Base-by-base conservation (phyloP, 1,284 basidiomycete genomes). In the Heterobasidion occidentale region DNA sequence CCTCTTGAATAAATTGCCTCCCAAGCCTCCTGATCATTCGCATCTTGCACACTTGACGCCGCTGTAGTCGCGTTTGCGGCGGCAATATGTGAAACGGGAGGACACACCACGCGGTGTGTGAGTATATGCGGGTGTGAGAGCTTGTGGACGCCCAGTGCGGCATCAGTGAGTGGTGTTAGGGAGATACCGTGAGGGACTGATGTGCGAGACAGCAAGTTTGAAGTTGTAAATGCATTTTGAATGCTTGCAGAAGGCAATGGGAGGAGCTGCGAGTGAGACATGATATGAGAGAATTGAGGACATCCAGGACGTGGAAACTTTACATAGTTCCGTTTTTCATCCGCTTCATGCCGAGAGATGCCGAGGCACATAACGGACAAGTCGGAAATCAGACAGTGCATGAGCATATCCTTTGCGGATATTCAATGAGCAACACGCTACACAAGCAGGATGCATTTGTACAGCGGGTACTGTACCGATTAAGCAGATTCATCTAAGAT, bases 1-100 rank as follows among this genome's bases (percentile, higher is more conserved):
- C 83, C 83, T 54, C 76, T 66, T 0, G 80, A 77, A 61, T 82
- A 88, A 20, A 77, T 65, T 0, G 84, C 83, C 63, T 84, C 79
- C 82, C 83, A 86, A 14, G 82, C 70, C 19, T 56, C 74, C n/a
- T 54, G 74, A 1, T 74, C 53, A 69, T 50, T 68, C 52, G 36
- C 68, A 56, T 49, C 63, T 38, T 12, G 52, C 35, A 56, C 55
- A 19, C 20, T 19, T 49, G 15, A 27, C 17, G 8, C 2, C 11
- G 17, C 4, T 11, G 14, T 12, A 15, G 20, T 36, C 15, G 50
- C 15, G 7, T 5, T 20, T 19, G 20, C 33, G 15, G 33, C 19
- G 17, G 9, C n/a, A 20, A 36, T 50, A 27, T 27, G 27, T n/a
- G 62, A 59, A 3, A 62, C 34, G 0, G 71, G 66, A 12, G 76